Evolutionary conservation across 139 green algal species (phyloP).

Genomic region (Ostreobium quekettii): DNA sequence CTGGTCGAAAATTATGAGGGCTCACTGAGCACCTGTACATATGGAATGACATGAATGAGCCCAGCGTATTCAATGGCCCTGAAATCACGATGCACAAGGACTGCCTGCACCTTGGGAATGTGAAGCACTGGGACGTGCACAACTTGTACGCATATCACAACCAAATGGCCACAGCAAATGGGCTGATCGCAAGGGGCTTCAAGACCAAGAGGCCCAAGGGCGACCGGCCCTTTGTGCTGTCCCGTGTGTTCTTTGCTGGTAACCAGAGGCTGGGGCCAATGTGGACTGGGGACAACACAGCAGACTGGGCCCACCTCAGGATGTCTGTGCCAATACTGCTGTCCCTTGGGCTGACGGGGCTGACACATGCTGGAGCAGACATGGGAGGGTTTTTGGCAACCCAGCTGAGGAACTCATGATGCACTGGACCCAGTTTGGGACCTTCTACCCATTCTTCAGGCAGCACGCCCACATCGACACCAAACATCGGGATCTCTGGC

Average conservation of each 20-base stretch:
- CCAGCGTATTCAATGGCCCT: slow-evolving; percentile 95
- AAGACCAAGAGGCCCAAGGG: slow-evolving; percentile 48
- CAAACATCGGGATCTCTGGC: slow-evolving; percentile 92
- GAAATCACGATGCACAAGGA: slow-evolving; percentile 96
- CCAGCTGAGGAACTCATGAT: slow-evolving; percentile 84
- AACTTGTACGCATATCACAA: slow-evolving; percentile 92
- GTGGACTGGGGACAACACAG: slow-evolving; percentile 98
- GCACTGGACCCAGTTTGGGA: slow-evolving; percentile 88
- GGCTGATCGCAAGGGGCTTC: slow-evolving; percentile 36
- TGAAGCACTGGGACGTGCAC: slow-evolving; percentile 94
- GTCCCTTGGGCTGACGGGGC: slow-evolving; percentile 70
- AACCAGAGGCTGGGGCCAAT: slow-evolving; percentile 84
- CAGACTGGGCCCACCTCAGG: slow-evolving; percentile 73
- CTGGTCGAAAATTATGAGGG: slow-evolving; percentile 64
- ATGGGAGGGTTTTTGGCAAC: slow-evolving; percentile 99
- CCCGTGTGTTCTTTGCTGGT: slow-evolving; percentile 83
- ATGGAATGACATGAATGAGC: slow-evolving; percentile 99
- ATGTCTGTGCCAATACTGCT: slow-evolving; percentile 88
- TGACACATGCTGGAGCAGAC: slow-evolving; percentile 88
- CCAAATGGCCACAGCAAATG: slow-evolving; percentile 78
- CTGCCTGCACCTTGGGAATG: slow-evolving; percentile 62
- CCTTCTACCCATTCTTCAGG: slow-evolving; percentile 97
- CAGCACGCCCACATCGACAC: slow-evolving; percentile 95
- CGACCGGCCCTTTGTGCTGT: slow-evolving; percentile 96
- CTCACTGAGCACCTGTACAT: slow-evolving; percentile 88